These are phyloP conservation scores for Lentinula sp. DNA, from an alignment of 768 basidiomycete genomes.

Conservation along the genomic window DNA sequence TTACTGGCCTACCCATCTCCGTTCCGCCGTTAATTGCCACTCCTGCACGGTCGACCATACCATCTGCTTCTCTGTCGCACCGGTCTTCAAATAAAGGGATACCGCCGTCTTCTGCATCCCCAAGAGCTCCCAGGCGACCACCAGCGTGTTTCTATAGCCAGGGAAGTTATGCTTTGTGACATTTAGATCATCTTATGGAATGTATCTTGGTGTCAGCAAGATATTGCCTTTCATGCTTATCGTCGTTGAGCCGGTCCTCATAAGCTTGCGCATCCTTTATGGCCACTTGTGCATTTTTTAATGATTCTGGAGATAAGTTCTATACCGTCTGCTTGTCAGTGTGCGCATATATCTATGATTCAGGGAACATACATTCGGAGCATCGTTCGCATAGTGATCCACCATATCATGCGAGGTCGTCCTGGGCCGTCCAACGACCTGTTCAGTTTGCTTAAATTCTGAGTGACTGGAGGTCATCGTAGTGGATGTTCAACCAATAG, in stretches of 20 bases:
- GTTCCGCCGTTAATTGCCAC: background rate
- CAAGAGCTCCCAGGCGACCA: background rate
- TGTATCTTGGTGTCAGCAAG: background rate
- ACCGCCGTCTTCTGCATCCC: background rate
- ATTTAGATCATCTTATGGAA: background rate
- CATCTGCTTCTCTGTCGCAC: background rate
- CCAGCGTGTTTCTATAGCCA: background rate
- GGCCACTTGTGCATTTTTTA: background rate
- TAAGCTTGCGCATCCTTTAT: background rate
- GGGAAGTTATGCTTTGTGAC: background rate
- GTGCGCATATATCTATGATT: too few relatives aligned
- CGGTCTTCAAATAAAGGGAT: background rate
- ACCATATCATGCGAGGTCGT: background rate
- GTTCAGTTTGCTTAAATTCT: background rate
- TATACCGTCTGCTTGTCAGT: background rate
- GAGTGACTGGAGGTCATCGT: background rate
- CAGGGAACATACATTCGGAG: background rate
- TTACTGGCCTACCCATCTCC: background rate
- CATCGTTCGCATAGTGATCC: background rate
- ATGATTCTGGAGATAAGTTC: background rate
- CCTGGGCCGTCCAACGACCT: background rate
- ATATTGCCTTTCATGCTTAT: constrained; percentile 1
- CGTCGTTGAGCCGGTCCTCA: background rate
- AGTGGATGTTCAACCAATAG: too few relatives aligned
- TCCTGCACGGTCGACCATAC: background rate